Evolutionary conservation across 805 yeast genomes (phyloP), one percentile per base, ranked within the genome.

Genomic region (Huiozyma sinensis): DNA sequence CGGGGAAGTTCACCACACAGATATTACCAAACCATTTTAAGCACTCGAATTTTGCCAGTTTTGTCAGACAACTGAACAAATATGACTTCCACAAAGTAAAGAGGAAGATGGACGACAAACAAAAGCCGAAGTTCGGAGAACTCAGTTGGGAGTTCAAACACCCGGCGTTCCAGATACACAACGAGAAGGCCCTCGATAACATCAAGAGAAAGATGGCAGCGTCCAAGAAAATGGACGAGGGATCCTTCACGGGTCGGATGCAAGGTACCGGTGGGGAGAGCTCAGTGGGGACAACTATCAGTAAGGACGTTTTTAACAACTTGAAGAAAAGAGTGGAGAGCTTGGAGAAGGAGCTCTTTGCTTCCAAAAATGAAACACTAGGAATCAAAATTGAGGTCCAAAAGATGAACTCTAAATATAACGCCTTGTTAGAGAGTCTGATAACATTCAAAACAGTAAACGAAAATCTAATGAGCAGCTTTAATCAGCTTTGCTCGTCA

Each of bases 21-120:
- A 83, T 92, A 10, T 72, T 92, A 41, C 97, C 97, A 11, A 77
- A 80, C 42, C 95, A 90, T 64, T 92, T 92, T 70, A 90, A 89
- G 57, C 98, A 92, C 65, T 77, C 87, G 46, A 92, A 92, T 66
- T 92, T 90, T 66, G 90, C 97, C 33, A 78, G 89, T 53, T 90
- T 90, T 67, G 97, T 90, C 17, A 76, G 98, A 39, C 98, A 92
- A 61, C 71, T 92, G 55, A 92, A 92, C 71, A 92, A 92, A 65
- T 92, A 92, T 60, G 98, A 90, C 64, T 92, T 92, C 69, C 98
- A 92, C 70, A 92, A 92, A 66, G 95, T 92, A 38, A 85, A 90
- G 59, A 71, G 77, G 39, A 69, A 83, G 36, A 75, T 71, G 46
- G 88, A 79, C 52, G 83, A 77, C 48, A 74, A 73, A 53, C 73